Conservation (phyloP, 2,329 filamentous ascomycete genomes). For the Dactylellina sp. region DNA sequence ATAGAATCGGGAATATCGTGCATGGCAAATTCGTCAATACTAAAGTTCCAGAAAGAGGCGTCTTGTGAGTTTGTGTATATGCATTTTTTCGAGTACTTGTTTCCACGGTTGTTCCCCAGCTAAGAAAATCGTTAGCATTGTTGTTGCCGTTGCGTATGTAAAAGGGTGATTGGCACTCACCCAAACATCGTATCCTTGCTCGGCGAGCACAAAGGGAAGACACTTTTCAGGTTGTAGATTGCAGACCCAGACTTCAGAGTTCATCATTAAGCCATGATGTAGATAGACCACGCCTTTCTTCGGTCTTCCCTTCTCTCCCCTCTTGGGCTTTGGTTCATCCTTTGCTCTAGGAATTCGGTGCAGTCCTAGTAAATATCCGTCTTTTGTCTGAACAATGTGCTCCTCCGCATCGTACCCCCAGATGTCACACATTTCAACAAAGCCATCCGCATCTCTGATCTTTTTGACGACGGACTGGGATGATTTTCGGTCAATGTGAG, state of each 20-base stretch:
- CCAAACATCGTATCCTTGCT: slow-evolving; percentile 96
- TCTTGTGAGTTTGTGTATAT: slow-evolving; percentile 79
- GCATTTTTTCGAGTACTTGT: slow-evolving; percentile 99
- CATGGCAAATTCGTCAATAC: slow-evolving; percentile 97
- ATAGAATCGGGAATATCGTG: slow-evolving; percentile 97
- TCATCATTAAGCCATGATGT: slow-evolving; percentile 95
- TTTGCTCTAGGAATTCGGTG: slow-evolving; percentile 89
- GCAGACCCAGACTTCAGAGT: slow-evolving; percentile 98
- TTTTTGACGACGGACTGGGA: slow-evolving; percentile 76
- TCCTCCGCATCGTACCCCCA: slow-evolving; percentile 96
- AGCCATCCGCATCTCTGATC: slow-evolving; percentile 88
- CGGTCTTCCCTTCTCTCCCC: slow-evolving; percentile 72
- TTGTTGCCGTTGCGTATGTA: too few species aligned
- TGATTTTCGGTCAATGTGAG: slow-evolving; percentile 76
- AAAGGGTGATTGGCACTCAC: slow-evolving; percentile 66
- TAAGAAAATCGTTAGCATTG: slow-evolving; percentile 62
- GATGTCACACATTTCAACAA: slow-evolving; percentile 89
- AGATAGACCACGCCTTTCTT: slow-evolving; percentile 90
- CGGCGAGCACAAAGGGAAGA: slow-evolving; percentile 87
- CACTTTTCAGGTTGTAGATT: slow-evolving; percentile 86
- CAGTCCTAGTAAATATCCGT: slow-evolving; percentile 90
- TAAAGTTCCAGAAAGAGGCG: slow-evolving; percentile 92
- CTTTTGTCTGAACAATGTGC: slow-evolving; percentile 92
- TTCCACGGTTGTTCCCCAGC: slow-evolving; percentile 96
- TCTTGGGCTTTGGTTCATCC: slow-evolving; percentile 81